phyloP scores from a whole-genome alignment of 257 asterid genomes.

The Cinchona pubescens region DNA sequence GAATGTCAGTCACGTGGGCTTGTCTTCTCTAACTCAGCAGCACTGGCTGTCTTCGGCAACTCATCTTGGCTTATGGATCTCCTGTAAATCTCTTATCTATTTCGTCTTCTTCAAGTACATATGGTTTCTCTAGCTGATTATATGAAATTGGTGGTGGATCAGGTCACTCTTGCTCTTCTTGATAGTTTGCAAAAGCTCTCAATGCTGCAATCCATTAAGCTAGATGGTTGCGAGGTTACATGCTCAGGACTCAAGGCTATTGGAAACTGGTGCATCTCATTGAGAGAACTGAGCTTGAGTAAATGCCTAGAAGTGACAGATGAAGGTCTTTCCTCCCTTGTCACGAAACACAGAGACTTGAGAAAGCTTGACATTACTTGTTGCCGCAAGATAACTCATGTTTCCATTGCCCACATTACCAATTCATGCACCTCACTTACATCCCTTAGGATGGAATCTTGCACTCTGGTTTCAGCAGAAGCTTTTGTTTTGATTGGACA shows the following conservation, averaged over 20 bases:
- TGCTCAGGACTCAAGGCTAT: constrained; percentile 77
- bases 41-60: constrained; percentile 56
- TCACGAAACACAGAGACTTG: constrained; percentile 59
- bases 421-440: constrained; percentile 63
- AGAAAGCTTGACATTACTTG: constrained; percentile 80
- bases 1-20: constrained; percentile 68
- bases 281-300: constrained; percentile 70
- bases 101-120: constrained; percentile 2
- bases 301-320: constrained; percentile 84
- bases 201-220: constrained; percentile 58
- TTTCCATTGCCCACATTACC: constrained; percentile 61
- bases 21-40: constrained; percentile 70
- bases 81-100: constrained; percentile 44
- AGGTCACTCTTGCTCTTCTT: constrained; percentile 79
- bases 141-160: constrained; percentile 19
- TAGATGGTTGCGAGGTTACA: constrained; percentile 82
- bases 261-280: constrained; percentile 64
- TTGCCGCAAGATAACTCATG: constrained; percentile 69
- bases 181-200: constrained; percentile 74
- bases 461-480: constrained; percentile 48
- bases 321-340: constrained; percentile 73
- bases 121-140: constrained; percentile 7
- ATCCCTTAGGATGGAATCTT: constrained; percentile 88
- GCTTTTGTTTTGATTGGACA: constrained; percentile 79
- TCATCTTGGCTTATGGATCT: constrained; percentile 68